Evolutionary conservation across 2,329 filamentous ascomycete genomes (phyloP).

Genomic region (Ophiostoma ips): DNA sequence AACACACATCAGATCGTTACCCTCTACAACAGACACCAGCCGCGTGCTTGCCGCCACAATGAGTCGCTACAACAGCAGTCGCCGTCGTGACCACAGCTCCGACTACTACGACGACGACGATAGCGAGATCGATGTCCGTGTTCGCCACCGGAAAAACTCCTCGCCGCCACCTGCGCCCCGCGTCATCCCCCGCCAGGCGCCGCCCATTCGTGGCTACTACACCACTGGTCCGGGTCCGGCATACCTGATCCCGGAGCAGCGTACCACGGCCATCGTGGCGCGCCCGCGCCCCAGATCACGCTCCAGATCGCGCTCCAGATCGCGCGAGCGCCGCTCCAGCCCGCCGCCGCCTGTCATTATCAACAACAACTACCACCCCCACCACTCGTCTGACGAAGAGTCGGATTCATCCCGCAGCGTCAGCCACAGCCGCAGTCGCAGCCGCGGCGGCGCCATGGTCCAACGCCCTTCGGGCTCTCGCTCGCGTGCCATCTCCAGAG

Average conservation of each 20-base stretch:
- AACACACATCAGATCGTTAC: no score
- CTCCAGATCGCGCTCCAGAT: constrained; percentile 27
- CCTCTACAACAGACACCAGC: not conserved
- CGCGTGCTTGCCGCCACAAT: constrained; percentile 2
- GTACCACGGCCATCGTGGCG: constrained; percentile 28
- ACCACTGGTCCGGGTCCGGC: constrained; percentile 20
- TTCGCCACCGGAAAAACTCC: constrained; percentile 25
- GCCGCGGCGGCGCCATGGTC: constrained; percentile 16
- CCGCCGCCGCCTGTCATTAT: constrained; percentile 33
- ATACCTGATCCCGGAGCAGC: constrained; percentile 29
- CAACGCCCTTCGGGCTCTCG: constrained; percentile 9
- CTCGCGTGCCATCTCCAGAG: constrained; percentile 14
- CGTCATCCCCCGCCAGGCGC: not conserved
- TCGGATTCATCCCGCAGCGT: constrained; percentile 17
- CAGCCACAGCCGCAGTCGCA: constrained; percentile 11
- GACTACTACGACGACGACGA: constrained; percentile 39
- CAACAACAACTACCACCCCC: constrained; percentile 39
- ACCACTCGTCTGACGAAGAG: constrained; percentile 29
- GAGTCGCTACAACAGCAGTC: constrained; percentile 11
- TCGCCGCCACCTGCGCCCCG: constrained; percentile 21
- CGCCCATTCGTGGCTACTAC: constrained; percentile 29
- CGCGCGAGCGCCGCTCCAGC: constrained; percentile 32
- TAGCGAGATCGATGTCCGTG: constrained; percentile 36
- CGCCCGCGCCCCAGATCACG: constrained; percentile 23
- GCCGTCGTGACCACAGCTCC: not conserved